Conservation (phyloP, 345 rosid genomes). For the Capsella bursapastoris region DNA sequence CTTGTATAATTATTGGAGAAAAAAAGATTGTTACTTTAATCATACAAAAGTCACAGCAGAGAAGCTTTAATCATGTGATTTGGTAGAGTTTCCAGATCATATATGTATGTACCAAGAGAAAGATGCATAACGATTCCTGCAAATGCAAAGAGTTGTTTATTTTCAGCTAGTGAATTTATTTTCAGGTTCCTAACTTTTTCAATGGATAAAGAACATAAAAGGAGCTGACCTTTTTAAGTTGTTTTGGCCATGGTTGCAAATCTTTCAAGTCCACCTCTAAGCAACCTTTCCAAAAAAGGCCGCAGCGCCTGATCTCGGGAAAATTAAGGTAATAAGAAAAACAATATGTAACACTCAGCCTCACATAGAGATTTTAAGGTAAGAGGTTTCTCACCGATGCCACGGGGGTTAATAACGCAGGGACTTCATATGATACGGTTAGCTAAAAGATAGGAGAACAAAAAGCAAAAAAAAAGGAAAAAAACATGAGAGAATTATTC, state of each 20-base stretch:
- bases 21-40: slow-evolving; percentile 9
- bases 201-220: not conserved
- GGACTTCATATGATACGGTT: slow-evolving; percentile 93
- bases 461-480: not conserved
- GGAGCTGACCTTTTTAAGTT: slow-evolving; percentile 28
- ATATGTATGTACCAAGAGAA: slow-evolving; percentile 19
- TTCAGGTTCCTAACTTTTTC: not conserved
- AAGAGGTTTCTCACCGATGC: slow-evolving; percentile 70
- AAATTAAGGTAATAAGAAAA: not conserved
- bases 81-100: slow-evolving; percentile 3
- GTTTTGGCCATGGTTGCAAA: slow-evolving; percentile 57
- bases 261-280: slow-evolving; percentile 66
- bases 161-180: slow-evolving; percentile 4
- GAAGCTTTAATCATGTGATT: not conserved
- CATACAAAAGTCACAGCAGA: slow-evolving; percentile 25
- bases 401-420: slow-evolving; percentile 71
- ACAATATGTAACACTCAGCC: not conserved
- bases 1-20: not conserved
- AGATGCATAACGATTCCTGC: slow-evolving; percentile 34
- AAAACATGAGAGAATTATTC: not conserved
- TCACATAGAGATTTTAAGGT: slow-evolving; percentile 10
- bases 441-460: slow-evolving; percentile 54
- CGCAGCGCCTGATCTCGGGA: slow-evolving; percentile 57
- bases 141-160: slow-evolving; percentile 16
- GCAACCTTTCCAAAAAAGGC: slow-evolving; percentile 73